phyloP scores from a whole-genome alignment of 345 rosid genomes.

The Draba incana region DNA sequence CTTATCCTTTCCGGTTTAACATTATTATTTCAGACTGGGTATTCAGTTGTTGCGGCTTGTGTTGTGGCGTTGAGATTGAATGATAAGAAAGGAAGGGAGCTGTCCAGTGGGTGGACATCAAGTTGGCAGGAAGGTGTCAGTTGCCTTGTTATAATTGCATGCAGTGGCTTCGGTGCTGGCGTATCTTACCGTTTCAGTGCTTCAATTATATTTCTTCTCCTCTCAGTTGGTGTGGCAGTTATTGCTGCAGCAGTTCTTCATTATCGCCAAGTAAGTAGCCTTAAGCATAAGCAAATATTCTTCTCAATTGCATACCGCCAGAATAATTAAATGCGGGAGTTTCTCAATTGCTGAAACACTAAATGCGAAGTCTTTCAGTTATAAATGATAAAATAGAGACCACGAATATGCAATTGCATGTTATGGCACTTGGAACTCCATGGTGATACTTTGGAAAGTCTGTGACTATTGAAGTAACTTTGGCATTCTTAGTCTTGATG shows the following conservation, averaged over 20 bases:
- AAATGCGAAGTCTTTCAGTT: constrained; percentile 1
- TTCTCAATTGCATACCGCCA: constrained; percentile 3
- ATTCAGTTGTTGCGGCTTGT: constrained; percentile 96
- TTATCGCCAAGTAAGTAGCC: constrained; percentile 65
- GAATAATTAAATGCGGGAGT: not conserved
- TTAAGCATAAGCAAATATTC: constrained; percentile 28
- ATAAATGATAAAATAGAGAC: not conserved
- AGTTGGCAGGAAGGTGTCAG: constrained; percentile 76
- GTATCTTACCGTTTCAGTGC: constrained; percentile 60
- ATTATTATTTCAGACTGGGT: constrained; percentile 75
- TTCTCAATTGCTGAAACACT: constrained; percentile 10
- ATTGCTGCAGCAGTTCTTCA: constrained; percentile 63
- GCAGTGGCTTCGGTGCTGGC: constrained; percentile 81
- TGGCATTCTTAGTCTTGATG: constrained; percentile 7
- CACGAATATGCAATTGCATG: constrained; percentile 6
- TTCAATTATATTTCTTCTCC: constrained; percentile 53
- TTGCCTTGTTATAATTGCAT: constrained; percentile 68
- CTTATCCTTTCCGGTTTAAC: constrained; percentile 16
- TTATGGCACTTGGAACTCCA: constrained; percentile 25
- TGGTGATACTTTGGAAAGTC: constrained; percentile 19
- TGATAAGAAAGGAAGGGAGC: constrained; percentile 54
- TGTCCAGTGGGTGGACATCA: constrained; percentile 59
- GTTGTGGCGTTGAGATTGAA: constrained; percentile 82
- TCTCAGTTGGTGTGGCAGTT: constrained; percentile 56
- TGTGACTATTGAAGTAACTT: constrained; percentile 3